Conservation (phyloP, 495 filamentous ascomycete genomes). For the Podospora pseudocomata region DNA sequence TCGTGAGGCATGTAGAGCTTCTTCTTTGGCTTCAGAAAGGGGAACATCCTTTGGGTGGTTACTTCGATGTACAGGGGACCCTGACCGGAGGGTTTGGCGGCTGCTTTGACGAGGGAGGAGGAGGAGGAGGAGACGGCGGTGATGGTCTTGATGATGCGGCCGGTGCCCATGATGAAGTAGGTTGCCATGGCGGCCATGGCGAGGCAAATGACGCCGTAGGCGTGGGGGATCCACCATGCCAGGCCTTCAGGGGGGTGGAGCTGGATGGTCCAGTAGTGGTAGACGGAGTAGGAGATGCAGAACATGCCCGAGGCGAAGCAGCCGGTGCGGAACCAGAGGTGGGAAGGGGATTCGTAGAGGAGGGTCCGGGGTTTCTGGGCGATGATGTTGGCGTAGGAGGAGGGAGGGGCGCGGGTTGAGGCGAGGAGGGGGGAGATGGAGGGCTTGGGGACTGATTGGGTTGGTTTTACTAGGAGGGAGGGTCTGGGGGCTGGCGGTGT, state of each 20-base stretch:
- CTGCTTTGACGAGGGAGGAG: neutral
- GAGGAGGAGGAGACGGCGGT: constrained; percentile 28
- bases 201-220: constrained; percentile 43
- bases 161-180: constrained; percentile 44
- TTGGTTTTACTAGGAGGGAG: neutral
- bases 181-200: constrained; percentile 45
- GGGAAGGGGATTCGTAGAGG: constrained; percentile 60
- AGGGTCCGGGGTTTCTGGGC: constrained; percentile 44
- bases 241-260: constrained; percentile 43
- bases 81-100: neutral
- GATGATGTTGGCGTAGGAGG: constrained; percentile 43
- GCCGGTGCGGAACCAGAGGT: constrained; percentile 54
- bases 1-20: constrained; percentile 32
- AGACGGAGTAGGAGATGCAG: constrained; percentile 55
- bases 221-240: constrained; percentile 40
- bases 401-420: constrained; percentile 6
- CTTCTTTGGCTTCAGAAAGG: constrained; percentile 36
- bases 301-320: constrained; percentile 54
- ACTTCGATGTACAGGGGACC: constrained; percentile 38
- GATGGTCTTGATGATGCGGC: constrained; percentile 41
- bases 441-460: neutral
- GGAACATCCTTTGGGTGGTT: constrained; percentile 33
- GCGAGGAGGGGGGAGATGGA: neutral
- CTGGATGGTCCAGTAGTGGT: constrained; percentile 49
- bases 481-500: neutral